A percentile compares a stretch with the other conserved stretches of the same genome.
phyloP scores from a whole-genome alignment of 208 protist genomes.

The Endotrypanum monterogeii region DNA sequence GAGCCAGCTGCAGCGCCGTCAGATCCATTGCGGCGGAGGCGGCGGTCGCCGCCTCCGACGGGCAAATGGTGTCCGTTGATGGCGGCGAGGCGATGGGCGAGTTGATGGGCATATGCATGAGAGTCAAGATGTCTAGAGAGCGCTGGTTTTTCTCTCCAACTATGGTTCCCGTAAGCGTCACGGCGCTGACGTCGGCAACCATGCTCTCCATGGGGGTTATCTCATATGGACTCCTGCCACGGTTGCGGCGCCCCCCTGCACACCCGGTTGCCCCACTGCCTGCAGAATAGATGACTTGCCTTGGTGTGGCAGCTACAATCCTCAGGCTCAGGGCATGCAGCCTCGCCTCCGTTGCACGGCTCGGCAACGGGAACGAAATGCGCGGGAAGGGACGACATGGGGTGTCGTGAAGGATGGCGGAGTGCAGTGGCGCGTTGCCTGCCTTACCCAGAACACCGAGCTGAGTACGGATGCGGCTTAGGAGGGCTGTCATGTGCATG shows the following conservation, averaged over 20 bases:
- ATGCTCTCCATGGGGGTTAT: neutral
- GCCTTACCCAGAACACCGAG: slow-evolving; percentile 36
- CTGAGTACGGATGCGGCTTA: slow-evolving; percentile 38
- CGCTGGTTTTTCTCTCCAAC: neutral
- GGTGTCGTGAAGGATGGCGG: slow-evolving; percentile 36
- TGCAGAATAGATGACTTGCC: slow-evolving; percentile 11
- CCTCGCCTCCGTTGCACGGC: slow-evolving; percentile 13
- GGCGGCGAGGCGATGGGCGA: neutral
- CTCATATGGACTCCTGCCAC: neutral
- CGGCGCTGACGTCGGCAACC: neutral
- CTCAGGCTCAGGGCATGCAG: slow-evolving; percentile 24
- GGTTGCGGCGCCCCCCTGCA: neutral
- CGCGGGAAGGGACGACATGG: slow-evolving; percentile 8
- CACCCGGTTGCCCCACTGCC: neutral
- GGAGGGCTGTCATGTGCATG: slow-evolving; percentile 29
- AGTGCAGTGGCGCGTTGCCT: slow-evolving; percentile 46
- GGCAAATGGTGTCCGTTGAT: neutral
- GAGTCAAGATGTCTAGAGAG: neutral
- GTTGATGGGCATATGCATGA: neutral
- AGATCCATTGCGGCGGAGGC: slow-evolving; percentile 26
- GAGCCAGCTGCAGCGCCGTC: slow-evolving; percentile 49
- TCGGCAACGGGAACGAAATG: slow-evolving; percentile 21
- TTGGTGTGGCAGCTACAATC: slow-evolving; percentile 9
- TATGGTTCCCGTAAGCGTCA: neutral
- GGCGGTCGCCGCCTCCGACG: slow-evolving; percentile 6